phyloP scores from a whole-genome alignment of 169 alveolate species.

The Plasmodium relictum region DNA sequence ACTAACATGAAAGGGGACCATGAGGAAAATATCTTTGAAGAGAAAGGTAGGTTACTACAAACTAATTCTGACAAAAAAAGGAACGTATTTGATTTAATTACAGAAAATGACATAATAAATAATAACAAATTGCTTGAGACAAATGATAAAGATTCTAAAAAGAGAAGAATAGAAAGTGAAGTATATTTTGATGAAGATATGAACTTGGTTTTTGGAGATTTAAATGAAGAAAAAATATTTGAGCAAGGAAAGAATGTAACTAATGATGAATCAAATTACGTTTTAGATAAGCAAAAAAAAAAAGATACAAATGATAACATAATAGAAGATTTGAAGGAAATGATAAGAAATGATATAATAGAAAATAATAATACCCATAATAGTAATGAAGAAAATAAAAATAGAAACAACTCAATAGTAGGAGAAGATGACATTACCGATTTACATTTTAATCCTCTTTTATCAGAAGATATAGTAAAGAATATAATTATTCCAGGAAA shows the following conservation, averaged over 20 bases:
- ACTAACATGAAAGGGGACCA: not conserved
- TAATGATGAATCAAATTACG: not conserved
- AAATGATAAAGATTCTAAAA: not conserved
- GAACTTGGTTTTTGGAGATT: conserved; percentile 12
- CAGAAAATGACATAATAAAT: too few relatives aligned
- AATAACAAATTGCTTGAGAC: not conserved
- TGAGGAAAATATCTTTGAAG: not conserved
- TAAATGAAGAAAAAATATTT: conserved; percentile 22
- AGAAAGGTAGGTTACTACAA: not conserved
- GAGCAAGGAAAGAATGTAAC: not conserved
- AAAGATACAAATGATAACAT: not conserved
- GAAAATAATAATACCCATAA: not conserved
- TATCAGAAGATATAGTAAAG: conserved; percentile 84
- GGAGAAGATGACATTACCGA: conserved; percentile 81
- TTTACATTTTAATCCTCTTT: conserved; percentile 88
- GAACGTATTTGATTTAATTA: not conserved
- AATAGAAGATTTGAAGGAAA: not conserved
- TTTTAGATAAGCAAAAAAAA: not conserved
- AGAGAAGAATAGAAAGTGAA: conserved; percentile 1
- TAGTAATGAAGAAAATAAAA: not conserved
- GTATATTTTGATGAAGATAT: conserved; percentile 34
- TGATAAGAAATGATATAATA: not conserved
- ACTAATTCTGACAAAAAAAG: not conserved
- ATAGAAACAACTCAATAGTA: not conserved
- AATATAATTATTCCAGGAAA: conserved; percentile 93